These are phyloP conservation scores for Saccharomyces pastorianus DNA, from an alignment of 1,139 yeast species.

Conservation along the genomic window DNA sequence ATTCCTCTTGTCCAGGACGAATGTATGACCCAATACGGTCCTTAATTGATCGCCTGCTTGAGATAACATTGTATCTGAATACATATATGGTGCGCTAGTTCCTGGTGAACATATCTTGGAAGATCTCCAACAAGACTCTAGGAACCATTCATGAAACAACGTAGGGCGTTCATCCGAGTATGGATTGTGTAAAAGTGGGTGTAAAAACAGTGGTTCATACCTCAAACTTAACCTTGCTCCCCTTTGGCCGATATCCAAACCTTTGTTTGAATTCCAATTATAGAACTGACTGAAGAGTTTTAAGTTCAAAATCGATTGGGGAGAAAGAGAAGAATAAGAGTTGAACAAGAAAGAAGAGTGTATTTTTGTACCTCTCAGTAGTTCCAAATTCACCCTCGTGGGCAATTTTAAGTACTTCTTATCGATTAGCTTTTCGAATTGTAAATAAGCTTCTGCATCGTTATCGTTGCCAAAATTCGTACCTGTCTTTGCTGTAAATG, in stretches of 20 bases:
- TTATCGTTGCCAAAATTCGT: constrained; percentile 82
- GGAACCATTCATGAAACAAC: constrained; percentile 1
- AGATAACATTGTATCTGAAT: constrained; percentile 29
- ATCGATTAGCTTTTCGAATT: constrained; percentile 64
- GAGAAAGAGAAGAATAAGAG: constrained; percentile 48
- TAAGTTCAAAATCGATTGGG: constrained; percentile 44
- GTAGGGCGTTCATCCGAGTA: not conserved
- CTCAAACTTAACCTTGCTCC: not conserved
- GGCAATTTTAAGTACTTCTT: not conserved
- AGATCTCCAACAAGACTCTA: not conserved
- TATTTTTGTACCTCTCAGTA: constrained; percentile 73
- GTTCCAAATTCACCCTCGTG: constrained; percentile 41
- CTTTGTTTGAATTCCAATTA: not conserved
- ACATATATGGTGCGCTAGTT: not conserved
- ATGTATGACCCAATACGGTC: constrained; percentile 45
- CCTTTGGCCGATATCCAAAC: not conserved
- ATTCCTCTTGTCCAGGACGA: constrained; percentile 51
- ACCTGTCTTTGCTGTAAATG: constrained; percentile 77
- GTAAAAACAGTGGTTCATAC: not conserved
- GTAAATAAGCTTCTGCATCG: constrained; percentile 88
- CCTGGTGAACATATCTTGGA: not conserved
- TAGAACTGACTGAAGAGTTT: constrained; percentile 33
- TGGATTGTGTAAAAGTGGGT: not conserved
- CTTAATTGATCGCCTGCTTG: constrained; percentile 57
- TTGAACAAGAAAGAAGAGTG: constrained; percentile 62